Evolutionary conservation across 768 basidiomycete species (phyloP).

Genomic region (Rhodosporidiobolus odoratus): DNA sequence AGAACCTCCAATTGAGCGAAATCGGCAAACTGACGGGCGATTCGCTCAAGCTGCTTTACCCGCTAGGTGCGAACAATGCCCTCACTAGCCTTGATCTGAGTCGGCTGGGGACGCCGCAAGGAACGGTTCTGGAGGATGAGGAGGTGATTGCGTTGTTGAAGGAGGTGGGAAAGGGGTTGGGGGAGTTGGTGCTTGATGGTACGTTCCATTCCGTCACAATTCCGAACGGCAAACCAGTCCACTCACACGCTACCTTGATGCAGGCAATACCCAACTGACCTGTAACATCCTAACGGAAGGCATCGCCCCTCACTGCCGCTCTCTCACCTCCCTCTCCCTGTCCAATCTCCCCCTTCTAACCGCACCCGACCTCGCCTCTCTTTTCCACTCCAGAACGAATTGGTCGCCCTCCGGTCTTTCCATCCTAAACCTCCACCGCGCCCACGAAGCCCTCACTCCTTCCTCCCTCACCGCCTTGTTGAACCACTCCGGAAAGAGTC

Average conservation of each 20-base stretch:
- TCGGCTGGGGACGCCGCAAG: conserved; percentile 57
- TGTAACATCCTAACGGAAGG: conserved; percentile 61
- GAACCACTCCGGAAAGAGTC: conserved; percentile 58
- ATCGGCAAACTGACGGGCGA: conserved; percentile 57
- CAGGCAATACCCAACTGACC: conserved; percentile 42
- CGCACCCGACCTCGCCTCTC: not conserved
- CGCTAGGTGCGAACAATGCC: conserved; percentile 45
- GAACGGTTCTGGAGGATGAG: conserved; percentile 54
- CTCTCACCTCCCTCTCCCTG: conserved; percentile 57
- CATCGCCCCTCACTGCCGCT: conserved; percentile 53
- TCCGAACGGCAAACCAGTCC: not conserved
- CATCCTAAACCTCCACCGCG: conserved; percentile 59
- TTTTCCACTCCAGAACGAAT: not conserved
- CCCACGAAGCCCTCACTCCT: conserved; percentile 51
- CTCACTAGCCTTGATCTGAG: conserved; percentile 67
- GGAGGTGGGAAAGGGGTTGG: conserved; percentile 29
- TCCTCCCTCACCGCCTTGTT: conserved; percentile 61
- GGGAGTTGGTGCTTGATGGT: conserved; percentile 34
- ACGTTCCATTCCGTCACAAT: not conserved
- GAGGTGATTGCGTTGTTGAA: conserved; percentile 34
- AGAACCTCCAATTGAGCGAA: conserved; percentile 71
- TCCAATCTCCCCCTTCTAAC: conserved; percentile 58
- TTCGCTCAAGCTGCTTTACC: conserved; percentile 15
- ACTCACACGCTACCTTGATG: not conserved
- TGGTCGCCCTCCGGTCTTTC: conserved; percentile 40